These are phyloP conservation scores for Cytospora paraplurivora DNA, from an alignment of 2,329 filamentous ascomycete genomes.

Conservation along the genomic window DNA sequence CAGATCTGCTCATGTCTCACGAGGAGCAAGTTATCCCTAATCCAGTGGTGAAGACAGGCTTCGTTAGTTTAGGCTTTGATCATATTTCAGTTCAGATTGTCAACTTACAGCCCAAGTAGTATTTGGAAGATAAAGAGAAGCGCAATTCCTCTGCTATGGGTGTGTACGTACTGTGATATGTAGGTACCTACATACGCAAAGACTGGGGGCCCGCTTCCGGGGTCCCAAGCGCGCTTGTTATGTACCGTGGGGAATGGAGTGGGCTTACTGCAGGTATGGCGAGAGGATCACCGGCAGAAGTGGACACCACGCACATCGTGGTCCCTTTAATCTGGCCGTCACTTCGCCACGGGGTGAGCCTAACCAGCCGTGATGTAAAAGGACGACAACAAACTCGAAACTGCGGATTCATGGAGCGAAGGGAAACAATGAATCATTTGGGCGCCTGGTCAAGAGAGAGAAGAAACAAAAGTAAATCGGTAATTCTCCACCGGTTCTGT, in stretches of 20 bases:
- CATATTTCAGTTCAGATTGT: neutral
- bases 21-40: neutral
- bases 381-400: neutral
- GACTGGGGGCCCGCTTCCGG: slow-evolving; percentile 13
- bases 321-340: slow-evolving; percentile 28
- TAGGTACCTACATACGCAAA: neutral
- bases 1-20: neutral
- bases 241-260: slow-evolving; percentile 19
- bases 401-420: neutral
- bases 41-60: neutral
- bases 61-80: neutral
- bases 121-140: neutral
- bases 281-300: slow-evolving; percentile 25
- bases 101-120: neutral
- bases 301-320: slow-evolving; percentile 24
- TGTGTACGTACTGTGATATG: neutral
- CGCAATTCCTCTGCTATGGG: neutral
- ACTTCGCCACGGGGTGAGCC: slow-evolving; percentile 14
- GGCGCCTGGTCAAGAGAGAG: neutral
- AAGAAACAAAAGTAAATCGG: slow-evolving; percentile 1
- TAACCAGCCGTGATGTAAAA: slow-evolving; percentile 7
- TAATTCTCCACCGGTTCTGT: slow-evolving; percentile 9
- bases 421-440: neutral
- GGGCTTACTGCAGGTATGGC: slow-evolving; percentile 15
- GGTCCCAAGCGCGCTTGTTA: slow-evolving; percentile 16